Percentiles rank a stretch among this genome's conserved stretches.
These are phyloP conservation scores for Pythium brassicae DNA, from an alignment of 352 stramenopile genomes.

Conservation along the genomic window DNA sequence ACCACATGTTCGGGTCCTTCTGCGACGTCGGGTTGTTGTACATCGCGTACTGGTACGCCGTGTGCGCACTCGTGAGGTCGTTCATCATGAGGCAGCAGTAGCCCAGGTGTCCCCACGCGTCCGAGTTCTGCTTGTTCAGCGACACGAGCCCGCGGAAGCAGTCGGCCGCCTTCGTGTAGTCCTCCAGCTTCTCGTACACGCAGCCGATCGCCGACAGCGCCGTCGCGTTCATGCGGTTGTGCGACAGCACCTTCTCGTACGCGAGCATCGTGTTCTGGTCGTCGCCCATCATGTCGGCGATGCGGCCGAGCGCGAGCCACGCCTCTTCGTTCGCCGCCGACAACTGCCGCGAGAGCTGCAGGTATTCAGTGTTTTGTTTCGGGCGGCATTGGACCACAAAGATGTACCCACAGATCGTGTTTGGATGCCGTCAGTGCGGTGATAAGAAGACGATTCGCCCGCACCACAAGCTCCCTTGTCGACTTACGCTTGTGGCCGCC, in stretches of 20 bases:
- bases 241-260: constrained; percentile 85
- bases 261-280: constrained; percentile 86
- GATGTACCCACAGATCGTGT: neutral
- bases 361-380: neutral
- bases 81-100: constrained; percentile 91
- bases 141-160: constrained; percentile 83
- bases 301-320: constrained; percentile 77
- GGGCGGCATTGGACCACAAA: too few relatives aligned
- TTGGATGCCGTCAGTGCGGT: too few relatives aligned
- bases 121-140: constrained; percentile 81
- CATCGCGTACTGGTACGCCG: constrained; percentile 86
- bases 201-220: constrained; percentile 82
- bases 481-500: too few relatives aligned
- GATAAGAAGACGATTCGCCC: too few relatives aligned
- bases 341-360: constrained; percentile 62
- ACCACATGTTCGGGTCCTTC: constrained; percentile 86
- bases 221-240: constrained; percentile 83
- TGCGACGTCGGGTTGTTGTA: constrained; percentile 88
- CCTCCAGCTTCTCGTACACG: constrained; percentile 85
- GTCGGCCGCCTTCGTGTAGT: constrained; percentile 85
- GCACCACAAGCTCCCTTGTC: too few relatives aligned
- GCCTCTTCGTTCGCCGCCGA: constrained; percentile 78
- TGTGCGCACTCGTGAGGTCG: constrained; percentile 83
- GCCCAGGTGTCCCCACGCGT: constrained; percentile 78
- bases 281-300: constrained; percentile 89